Conservation (phyloP, 2,329 filamentous ascomycete genomes). For the Neonectria neomacrospora region DNA sequence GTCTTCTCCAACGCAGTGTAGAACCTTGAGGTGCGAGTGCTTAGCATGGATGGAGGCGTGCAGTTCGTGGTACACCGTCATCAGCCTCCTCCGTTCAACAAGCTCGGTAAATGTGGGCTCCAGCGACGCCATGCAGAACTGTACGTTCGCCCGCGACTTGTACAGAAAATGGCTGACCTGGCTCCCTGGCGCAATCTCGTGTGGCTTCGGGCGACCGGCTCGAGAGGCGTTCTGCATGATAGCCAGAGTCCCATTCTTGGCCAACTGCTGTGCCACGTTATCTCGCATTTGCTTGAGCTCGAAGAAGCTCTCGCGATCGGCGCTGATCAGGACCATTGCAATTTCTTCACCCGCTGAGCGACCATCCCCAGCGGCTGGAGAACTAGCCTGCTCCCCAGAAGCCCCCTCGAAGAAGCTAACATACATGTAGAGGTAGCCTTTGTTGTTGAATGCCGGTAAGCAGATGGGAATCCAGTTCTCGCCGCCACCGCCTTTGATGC, state of each 20-base stretch:
- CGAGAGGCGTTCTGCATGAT: constrained; percentile 78
- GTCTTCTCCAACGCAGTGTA: constrained; percentile 81
- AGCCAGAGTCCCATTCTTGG: constrained; percentile 78
- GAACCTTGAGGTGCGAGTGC: constrained; percentile 84
- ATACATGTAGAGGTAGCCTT: constrained; percentile 98
- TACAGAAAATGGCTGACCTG: constrained; percentile 92
- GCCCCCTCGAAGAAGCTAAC: constrained; percentile 87
- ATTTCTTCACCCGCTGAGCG: constrained; percentile 79
- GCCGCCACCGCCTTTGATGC: constrained; percentile 87
- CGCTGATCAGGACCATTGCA: constrained; percentile 92
- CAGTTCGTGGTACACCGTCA: constrained; percentile 86
- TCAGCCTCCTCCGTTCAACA: constrained; percentile 74
- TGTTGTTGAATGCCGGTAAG: constrained; percentile 95
- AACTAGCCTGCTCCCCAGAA: constrained; percentile 54
- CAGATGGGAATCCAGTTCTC: constrained; percentile 99
- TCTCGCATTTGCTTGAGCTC: constrained; percentile 80
- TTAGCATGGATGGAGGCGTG: constrained; percentile 88
- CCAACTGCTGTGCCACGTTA: constrained; percentile 73
- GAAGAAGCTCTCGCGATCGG: constrained; percentile 94
- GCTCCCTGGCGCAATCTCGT: constrained; percentile 82
- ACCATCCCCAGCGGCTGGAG: constrained; percentile 69
- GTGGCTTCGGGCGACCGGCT: constrained; percentile 75
- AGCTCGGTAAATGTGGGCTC: constrained; percentile 71
- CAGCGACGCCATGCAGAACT: constrained; percentile 91
- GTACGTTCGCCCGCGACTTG: constrained; percentile 93